Conservation (phyloP, 139 green algal genomes). For the Coccomyxa sp. region DNA sequence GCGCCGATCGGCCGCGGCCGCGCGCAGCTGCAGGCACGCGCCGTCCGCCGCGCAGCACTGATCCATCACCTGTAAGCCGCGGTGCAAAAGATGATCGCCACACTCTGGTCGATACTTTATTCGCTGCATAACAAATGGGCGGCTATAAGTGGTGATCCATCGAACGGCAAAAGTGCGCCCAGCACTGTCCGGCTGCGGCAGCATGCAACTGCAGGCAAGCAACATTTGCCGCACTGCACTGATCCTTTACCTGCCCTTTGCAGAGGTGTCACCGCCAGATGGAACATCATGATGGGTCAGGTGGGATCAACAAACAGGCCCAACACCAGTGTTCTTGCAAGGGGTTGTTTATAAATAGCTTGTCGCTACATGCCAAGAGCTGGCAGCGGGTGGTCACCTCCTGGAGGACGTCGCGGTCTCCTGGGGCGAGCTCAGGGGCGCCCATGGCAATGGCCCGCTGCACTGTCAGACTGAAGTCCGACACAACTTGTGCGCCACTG, state of each 20-base stretch:
- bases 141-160: neutral
- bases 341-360: too few species aligned
- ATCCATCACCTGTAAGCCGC: neutral
- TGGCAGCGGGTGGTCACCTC: too few species aligned
- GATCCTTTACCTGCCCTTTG: neutral
- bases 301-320: too few species aligned
- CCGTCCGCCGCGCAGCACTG: neutral
- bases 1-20: neutral
- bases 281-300: too few species aligned
- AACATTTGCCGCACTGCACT: neutral
- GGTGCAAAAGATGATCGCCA: neutral
- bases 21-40: neutral
- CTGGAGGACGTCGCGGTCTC: too few species aligned
- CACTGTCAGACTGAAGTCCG: neutral
- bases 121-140: neutral
- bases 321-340: too few species aligned
- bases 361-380: too few species aligned
- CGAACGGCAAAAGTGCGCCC: neutral
- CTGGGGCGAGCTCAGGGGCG: neutral
- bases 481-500: neutral
- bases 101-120: neutral
- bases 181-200: neutral
- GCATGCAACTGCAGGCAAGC: neutral
- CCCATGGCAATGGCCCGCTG: neutral
- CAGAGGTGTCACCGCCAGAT: too few species aligned